Evolutionary conservation across 2,329 filamentous ascomycete genomes (phyloP), one percentile per base, ranked within the genome.

Genomic region (Colletotrichum spinosum): DNA sequence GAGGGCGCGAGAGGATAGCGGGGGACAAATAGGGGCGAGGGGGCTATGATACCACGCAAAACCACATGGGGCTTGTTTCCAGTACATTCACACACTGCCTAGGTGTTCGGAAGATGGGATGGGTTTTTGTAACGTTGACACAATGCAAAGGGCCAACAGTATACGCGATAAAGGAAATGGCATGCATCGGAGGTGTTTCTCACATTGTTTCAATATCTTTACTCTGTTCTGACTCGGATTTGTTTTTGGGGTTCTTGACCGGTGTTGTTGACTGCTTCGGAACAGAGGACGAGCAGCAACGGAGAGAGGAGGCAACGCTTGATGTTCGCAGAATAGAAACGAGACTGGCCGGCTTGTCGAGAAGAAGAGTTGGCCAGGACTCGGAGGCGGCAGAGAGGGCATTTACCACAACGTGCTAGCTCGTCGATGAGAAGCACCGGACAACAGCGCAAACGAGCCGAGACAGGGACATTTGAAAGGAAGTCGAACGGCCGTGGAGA

Each of bases 21-120:
- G 51, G 50, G 60, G 50, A 58, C 41, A 55, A 60, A 60, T 60
- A 54, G 54, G 64, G 50, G 61, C 33, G 44, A 37, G 55, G 54
- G 55, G 64, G 59, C 55, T 58, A 68, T 63, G 67, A 69, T 69
- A 69, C 67, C 67, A 69, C 65, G 67, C 61, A 65, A 66, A 63
- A 60, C 56, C 61, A 58, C 50, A 68, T 42, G 51, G 55, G 52
- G 55, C 57, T 49, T 62, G 61, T 68, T 60, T 58, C 61, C 65
- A 61, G 67, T 68, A 68, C 56, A 65, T 68, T 69, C 17, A 65
- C 65, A 65, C 55, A 61, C 56, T 62, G 57, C 55, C 65, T 64
- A 55, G 65, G 61, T 66, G 65, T 66, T 68, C 50, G 61, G 58
- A 60, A 68, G 65, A 68, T 49, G 60, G 67, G 49, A 57, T 55